Evolutionary conservation across 331 rosid genomes (phyloP), one percentile per base, ranked within the genome.

Genomic region (Spiraea crenata): DNA sequence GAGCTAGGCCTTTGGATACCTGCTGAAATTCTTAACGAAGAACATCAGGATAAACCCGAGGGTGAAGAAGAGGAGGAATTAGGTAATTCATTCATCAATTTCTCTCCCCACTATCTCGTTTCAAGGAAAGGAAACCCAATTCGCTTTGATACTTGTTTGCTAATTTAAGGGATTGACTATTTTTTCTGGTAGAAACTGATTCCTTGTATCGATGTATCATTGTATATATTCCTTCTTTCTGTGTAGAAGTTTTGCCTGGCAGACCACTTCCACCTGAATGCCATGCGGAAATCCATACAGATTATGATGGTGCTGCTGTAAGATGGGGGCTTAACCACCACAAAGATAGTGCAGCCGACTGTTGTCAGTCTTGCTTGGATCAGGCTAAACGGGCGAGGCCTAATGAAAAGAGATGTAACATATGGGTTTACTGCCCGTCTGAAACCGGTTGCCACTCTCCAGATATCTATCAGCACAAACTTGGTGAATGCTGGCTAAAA

Each of bases 331-430:
- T 93, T 67, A 91, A 85, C 46, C 88, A 85, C 77, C 99, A 85
- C 82, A 91, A 82, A 86, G 96, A 93, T 64, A 93, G 97, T 77
- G 97, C 99, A 71, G 96, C 97, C 34, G 97, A 93, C 82, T 93
- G 99, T 71, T 93, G 97, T 67, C 95, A 89, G 74, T 92, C 99
- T 77, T 93, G 99, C 87, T 72, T 93, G 77, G 91, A 89, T 77
- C 97, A 91, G 1, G 97, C 96, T 4, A 83, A 51, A 77, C 72
- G 15, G 25, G 96, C 96, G 45, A 91, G 76, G 75, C 85, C 88
- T 47, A 85, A 88, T 10, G 95, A 84, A 49, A 81, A 69, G 79
- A 91, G 82, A 87, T 91, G 99, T 81, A 93, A 93, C 77, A 73
- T 87, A 57, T 93, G 99, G 97, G 99, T 93, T 79, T 93, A 93